These are phyloP conservation scores for Calonectria pseudoturangicola DNA, from an alignment of 2,329 filamentous ascomycete genomes.

Conservation along the genomic window DNA sequence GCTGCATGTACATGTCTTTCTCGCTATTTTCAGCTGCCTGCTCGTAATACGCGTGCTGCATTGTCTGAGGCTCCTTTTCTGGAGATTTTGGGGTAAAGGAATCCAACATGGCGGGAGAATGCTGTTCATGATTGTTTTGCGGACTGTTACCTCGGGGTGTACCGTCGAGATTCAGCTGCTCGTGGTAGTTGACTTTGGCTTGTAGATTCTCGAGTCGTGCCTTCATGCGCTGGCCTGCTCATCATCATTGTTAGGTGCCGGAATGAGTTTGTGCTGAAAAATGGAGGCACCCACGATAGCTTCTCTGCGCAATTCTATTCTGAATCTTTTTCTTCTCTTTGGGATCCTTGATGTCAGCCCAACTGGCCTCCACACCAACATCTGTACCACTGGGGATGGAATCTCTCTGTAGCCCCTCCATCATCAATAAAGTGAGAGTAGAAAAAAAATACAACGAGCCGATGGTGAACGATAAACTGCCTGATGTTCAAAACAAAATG, in stretches of 20 bases:
- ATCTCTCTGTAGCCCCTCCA: slow-evolving; percentile 15
- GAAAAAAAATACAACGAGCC: background rate
- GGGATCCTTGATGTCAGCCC: slow-evolving; percentile 27
- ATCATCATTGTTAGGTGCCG: slow-evolving; percentile 1
- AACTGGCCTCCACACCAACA: slow-evolving; percentile 2
- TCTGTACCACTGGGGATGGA: background rate
- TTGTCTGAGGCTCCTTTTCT: background rate
- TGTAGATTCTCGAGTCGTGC: slow-evolving; percentile 30
- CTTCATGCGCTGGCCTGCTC: slow-evolving; percentile 35
- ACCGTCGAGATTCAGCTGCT: slow-evolving; percentile 10
- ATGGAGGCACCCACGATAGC: slow-evolving; percentile 21
- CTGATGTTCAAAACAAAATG: background rate
- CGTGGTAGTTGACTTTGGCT: slow-evolving; percentile 34
- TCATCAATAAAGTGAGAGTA: background rate
- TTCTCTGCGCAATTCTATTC: slow-evolving; percentile 34
- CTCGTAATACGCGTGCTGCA: slow-evolving; percentile 1
- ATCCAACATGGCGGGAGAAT: slow-evolving; percentile 16
- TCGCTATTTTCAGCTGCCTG: background rate
- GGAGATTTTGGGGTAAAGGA: slow-evolving; percentile 31
- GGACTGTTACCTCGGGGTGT: background rate
- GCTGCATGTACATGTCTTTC: slow-evolving; percentile 21
- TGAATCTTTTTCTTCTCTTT: slow-evolving; percentile 36
- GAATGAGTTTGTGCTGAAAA: too few relatives aligned
- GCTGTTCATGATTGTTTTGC: slow-evolving; percentile 9
- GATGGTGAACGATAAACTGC: background rate